phyloP scores from a whole-genome alignment of 108 stramenopile species.

The Pseudonitzschia multiseries region DNA sequence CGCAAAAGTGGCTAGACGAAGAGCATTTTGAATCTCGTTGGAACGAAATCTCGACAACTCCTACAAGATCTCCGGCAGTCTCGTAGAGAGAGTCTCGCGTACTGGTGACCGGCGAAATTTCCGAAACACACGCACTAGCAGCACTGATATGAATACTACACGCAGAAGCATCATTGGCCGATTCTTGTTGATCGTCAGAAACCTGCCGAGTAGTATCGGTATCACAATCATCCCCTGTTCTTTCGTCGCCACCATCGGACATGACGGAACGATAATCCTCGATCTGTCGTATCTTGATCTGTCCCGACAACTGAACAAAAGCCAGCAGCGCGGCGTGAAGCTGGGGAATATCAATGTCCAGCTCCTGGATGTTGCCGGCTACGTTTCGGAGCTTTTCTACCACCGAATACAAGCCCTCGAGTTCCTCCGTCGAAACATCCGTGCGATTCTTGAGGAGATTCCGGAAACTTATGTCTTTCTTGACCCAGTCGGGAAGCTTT shows the following conservation, averaged over 20 bases:
- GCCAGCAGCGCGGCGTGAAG: constrained; percentile 63
- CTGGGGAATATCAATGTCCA: constrained; percentile 49
- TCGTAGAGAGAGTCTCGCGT: constrained; percentile 26
- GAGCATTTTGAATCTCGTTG: constrained; percentile 16
- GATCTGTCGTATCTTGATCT: constrained; percentile 25
- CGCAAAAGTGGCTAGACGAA: constrained; percentile 55
- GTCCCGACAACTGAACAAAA: constrained; percentile 52
- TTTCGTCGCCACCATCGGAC: neutral
- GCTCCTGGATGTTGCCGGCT: constrained; percentile 37
- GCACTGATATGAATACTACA: no score
- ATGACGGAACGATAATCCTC: neutral
- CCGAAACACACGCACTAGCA: neutral
- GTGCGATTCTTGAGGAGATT: constrained; percentile 7
- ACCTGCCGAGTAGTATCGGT: neutral
- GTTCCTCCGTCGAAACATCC: constrained; percentile 33
- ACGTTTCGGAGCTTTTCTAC: constrained; percentile 52
- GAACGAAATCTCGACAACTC: constrained; percentile 12
- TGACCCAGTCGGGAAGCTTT: constrained; percentile 54
- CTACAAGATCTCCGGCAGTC: constrained; percentile 17
- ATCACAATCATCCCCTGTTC: neutral
- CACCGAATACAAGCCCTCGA: constrained; percentile 45
- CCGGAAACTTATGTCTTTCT: constrained; percentile 54
- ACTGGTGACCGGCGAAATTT: neutral
- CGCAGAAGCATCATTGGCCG: no score
- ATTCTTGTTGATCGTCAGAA: neutral